Evolutionary conservation across 768 basidiomycete species (phyloP).

Genomic region (Daedaleopsis nitida): DNA sequence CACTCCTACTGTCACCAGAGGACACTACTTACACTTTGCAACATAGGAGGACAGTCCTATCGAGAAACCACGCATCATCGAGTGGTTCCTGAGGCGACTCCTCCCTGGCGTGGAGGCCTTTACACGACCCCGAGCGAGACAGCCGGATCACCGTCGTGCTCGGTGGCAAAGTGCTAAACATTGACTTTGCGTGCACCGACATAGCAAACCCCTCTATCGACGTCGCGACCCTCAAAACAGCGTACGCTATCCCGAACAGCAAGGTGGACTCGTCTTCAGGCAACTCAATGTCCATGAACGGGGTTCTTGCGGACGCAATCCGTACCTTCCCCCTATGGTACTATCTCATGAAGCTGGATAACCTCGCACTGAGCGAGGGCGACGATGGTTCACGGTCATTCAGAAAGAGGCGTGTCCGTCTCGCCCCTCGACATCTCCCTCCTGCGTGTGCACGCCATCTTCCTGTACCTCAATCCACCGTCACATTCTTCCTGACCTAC

Average conservation of each 20-base stretch:
- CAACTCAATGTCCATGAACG: conserved; percentile 60
- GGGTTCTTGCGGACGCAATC: conserved; percentile 58
- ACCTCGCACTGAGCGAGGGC: conserved; percentile 60
- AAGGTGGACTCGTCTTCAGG: conserved; percentile 38
- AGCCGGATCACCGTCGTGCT: conserved; percentile 59
- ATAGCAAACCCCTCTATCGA: conserved; percentile 40
- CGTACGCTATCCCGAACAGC: conserved; percentile 61
- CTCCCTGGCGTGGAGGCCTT: conserved; percentile 77
- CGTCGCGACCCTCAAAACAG: conserved; percentile 67
- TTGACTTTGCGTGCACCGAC: conserved; percentile 55
- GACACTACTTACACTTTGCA: conserved; percentile 42
- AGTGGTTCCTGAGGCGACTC: conserved; percentile 62
- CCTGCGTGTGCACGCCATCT: conserved; percentile 60
- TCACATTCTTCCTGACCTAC: conserved; percentile 74
- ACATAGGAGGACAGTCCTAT: conserved; percentile 61
- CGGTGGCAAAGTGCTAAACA: conserved; percentile 80
- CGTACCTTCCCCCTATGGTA: conserved; percentile 57
- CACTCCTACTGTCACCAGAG: conserved; percentile 22
- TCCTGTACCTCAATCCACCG: conserved; percentile 71
- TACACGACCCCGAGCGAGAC: conserved; percentile 53
- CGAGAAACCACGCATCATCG: conserved; percentile 43
- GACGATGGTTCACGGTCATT: conserved; percentile 76
- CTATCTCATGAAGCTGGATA: conserved; percentile 75
- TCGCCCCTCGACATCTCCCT: conserved; percentile 72
- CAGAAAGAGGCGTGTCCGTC: conserved; percentile 34